These are phyloP conservation scores for Haplosporangium sp. DNA, from an alignment of 371 early-diverging fungal genomes.

Conservation along the genomic window DNA sequence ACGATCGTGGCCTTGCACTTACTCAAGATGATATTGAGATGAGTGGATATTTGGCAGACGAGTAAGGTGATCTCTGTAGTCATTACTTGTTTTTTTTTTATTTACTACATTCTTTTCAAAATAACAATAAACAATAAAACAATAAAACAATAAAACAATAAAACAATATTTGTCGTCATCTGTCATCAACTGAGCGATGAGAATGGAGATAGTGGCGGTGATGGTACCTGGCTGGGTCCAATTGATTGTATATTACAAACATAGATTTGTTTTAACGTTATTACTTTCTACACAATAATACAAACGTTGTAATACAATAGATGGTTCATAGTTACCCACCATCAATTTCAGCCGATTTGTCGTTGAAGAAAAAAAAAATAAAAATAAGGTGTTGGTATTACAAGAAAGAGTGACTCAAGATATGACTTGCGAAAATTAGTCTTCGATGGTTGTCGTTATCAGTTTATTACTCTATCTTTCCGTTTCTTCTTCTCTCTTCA, in stretches of 20 bases:
- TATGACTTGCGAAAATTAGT: conserved; percentile 8
- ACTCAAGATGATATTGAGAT: conserved; percentile 41
- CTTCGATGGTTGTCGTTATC: neutral
- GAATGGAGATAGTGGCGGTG: neutral
- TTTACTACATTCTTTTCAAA: neutral
- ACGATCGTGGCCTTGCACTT: conserved; percentile 28
- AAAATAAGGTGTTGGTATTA: neutral
- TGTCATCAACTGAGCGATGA: neutral
- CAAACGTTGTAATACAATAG: too few species aligned
- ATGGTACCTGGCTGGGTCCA: neutral
- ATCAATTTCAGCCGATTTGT: conserved; percentile 15
- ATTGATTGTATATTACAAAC: neutral
- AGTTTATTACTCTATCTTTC: neutral
- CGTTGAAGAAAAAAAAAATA: neutral
- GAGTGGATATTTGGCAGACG: conserved; percentile 49
- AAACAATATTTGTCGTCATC: conserved; percentile 1
- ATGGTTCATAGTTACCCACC: neutral
- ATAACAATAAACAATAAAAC: too few species aligned
- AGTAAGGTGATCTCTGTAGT: conserved; percentile 5
- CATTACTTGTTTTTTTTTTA: neutral
- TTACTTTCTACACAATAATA: neutral
- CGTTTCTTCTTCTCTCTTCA: neutral
- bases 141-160: neutral
- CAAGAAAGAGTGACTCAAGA: conserved; percentile 12
- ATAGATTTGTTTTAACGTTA: neutral